Evolutionary conservation across 345 rosid species (phyloP).

Genomic region (Gossypioides kirkii): DNA sequence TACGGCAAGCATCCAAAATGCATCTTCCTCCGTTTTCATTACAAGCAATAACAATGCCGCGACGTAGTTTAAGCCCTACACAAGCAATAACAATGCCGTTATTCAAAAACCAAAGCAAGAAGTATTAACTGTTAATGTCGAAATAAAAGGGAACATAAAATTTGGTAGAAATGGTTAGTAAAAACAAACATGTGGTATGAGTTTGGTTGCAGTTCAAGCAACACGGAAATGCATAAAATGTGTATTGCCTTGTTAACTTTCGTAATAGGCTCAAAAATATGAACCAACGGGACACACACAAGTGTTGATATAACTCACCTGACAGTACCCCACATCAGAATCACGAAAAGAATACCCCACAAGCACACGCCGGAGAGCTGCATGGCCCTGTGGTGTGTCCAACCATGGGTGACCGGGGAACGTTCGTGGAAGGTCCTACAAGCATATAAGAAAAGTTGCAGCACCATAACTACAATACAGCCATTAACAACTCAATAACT

Average conservation of each 20-base stretch:
- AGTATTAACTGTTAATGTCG: neutral
- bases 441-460: neutral
- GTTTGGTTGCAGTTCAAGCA: neutral
- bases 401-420: constrained; percentile 57
- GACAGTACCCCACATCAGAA: constrained; percentile 66
- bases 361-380: constrained; percentile 84
- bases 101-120: neutral
- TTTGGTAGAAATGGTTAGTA: neutral
- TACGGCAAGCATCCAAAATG: constrained; percentile 98
- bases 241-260: neutral
- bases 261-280: neutral
- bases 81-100: neutral
- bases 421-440: too few relatives aligned
- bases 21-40: constrained; percentile 99
- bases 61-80: constrained; percentile 93
- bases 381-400: constrained; percentile 98
- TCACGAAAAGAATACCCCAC: constrained; percentile 98
- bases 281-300: neutral
- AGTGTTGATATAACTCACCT: too few relatives aligned
- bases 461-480: neutral
- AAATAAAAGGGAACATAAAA: neutral
- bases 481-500: neutral
- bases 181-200: neutral
- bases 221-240: neutral
- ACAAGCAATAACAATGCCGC: constrained; percentile 90